phyloP scores from a whole-genome alignment of 495 filamentous ascomycete genomes.

The Hyphodiscus hymeniophilus region DNA sequence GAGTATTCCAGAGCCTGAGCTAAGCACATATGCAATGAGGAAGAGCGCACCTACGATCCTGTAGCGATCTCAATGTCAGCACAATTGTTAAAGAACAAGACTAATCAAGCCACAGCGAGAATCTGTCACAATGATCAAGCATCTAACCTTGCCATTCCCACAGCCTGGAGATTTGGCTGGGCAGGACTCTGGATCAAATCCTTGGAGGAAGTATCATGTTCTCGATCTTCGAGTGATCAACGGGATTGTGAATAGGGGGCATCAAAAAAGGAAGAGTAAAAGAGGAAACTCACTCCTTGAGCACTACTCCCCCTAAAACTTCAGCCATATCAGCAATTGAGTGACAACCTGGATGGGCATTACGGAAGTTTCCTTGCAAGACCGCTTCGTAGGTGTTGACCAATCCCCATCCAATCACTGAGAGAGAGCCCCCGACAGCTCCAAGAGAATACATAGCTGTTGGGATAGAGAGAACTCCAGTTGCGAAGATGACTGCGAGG shows the following conservation, averaged over 20 bases:
- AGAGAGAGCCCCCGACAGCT: conserved; percentile 31
- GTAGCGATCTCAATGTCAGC: too few species aligned
- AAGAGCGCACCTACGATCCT: conserved; percentile 39
- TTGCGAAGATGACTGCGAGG: conserved; percentile 38
- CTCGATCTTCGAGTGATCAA: too few species aligned
- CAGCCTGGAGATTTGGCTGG: too few species aligned
- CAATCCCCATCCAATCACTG: conserved; percentile 33
- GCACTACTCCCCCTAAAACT: conserved; percentile 25
- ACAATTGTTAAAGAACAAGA: too few species aligned
- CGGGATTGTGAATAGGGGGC: too few species aligned
- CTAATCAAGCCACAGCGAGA: too few species aligned
- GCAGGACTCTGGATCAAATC: too few species aligned
- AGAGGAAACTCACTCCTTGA: too few species aligned
- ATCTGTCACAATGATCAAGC: too few species aligned
- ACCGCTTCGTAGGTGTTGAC: conserved; percentile 31
- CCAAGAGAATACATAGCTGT: conserved; percentile 34
- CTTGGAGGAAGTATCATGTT: too few species aligned
- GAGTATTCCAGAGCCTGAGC: conserved; percentile 39
- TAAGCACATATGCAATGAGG: conserved; percentile 39
- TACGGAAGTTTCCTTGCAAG: conserved; percentile 30
- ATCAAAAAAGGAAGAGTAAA: too few species aligned
- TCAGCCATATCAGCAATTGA: conserved; percentile 31
- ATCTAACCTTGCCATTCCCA: too few species aligned
- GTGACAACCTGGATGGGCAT: conserved; percentile 32
- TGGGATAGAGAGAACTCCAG: conserved; percentile 28